Evolutionary conservation across 116 monocot genomes (phyloP), one percentile per base, ranked within the genome.

Genomic region (Phalaenopsis hybrid): DNA sequence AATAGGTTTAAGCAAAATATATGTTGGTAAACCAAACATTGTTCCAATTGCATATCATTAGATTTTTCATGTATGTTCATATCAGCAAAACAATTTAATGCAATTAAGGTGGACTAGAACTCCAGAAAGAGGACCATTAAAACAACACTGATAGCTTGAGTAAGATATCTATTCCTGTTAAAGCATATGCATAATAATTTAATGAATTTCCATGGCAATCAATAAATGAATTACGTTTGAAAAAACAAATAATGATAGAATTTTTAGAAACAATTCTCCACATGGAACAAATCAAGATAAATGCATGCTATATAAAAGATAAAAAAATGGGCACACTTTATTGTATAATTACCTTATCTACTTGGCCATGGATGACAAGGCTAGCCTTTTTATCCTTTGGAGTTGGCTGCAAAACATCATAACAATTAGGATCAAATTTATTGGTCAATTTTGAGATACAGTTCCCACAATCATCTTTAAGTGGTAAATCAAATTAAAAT

Each of bases 321-420:
- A 79, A 48, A 75, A 45, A 79, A 74, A 5, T 74, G 4, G 74
- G 9, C 4, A 10, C 37, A 46, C 9, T 50, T 65, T 4, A 45
- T 41, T 17, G 16, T 4, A 79, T 20, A 33, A n/a, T 7, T 89
- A 99, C 99, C 99, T 94, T 91, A 83, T 99, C 99, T 57, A 95
- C 99, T 17, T 81, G 81, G 7, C 95, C 95, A 83, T 92, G 92
- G 79, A 99, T 95, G 77, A 99, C 93, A 77, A 99, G 79, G 81
- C 87, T 94, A 69, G 99, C 99, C 79, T 94, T 99, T 76, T 94
- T 99, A 85, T 95, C 99, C 90, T 99, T 99, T 46, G 99, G 99
- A 76, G 99, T 99, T 89, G 84, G 82, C 99, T 95, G 91, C 76
- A 83, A 86, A 80, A 85, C 59, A 18, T 18, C 16, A 74, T 61